phyloP scores from a whole-genome alignment of 2,329 filamentous ascomycete genomes.

The Magnaporthales sp. region DNA sequence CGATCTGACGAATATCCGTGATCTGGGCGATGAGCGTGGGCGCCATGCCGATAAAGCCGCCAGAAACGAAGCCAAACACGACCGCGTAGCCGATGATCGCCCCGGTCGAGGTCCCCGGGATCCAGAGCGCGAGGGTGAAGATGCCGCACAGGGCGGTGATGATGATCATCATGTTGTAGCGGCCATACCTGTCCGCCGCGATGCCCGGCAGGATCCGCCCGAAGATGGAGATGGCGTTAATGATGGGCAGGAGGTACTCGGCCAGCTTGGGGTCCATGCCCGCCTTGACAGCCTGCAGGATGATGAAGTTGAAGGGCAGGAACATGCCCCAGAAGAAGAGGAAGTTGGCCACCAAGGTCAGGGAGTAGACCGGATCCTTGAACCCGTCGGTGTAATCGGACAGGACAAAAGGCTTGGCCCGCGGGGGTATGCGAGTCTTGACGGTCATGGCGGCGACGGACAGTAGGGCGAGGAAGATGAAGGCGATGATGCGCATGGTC shows the following conservation, averaged over 20 bases:
- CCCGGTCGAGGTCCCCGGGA: constrained; percentile 33
- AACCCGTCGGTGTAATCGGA: constrained; percentile 37
- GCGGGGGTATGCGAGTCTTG: constrained; percentile 24
- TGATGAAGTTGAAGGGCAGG: constrained; percentile 43
- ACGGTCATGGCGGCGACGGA: constrained; percentile 20
- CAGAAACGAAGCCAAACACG: constrained; percentile 57
- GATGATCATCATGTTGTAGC: constrained; percentile 33
- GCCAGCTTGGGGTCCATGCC: constrained; percentile 32
- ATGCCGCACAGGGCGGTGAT: constrained; percentile 33
- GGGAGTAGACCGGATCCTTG: constrained; percentile 32
- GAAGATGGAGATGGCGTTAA: constrained; percentile 44
- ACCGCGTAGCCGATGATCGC: constrained; percentile 51
- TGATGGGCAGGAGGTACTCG: constrained; percentile 44
- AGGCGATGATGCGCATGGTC: constrained; percentile 27
- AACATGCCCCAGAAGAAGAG: constrained; percentile 49
- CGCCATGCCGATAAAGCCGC: constrained; percentile 51
- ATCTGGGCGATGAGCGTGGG: constrained; percentile 52
- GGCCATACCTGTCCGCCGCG: constrained; percentile 29
- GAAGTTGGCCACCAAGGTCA: constrained; percentile 37
- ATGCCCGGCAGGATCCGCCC: constrained; percentile 44
- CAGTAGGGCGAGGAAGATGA: constrained; percentile 26
- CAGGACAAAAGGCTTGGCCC: constrained; percentile 30
- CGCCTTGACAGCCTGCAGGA: constrained; percentile 35
- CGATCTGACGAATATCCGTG: constrained; percentile 49
- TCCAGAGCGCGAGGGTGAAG: constrained; percentile 31